Conservation (phyloP, 169 alveolate species). For the Plasmodium falciparum region DNA sequence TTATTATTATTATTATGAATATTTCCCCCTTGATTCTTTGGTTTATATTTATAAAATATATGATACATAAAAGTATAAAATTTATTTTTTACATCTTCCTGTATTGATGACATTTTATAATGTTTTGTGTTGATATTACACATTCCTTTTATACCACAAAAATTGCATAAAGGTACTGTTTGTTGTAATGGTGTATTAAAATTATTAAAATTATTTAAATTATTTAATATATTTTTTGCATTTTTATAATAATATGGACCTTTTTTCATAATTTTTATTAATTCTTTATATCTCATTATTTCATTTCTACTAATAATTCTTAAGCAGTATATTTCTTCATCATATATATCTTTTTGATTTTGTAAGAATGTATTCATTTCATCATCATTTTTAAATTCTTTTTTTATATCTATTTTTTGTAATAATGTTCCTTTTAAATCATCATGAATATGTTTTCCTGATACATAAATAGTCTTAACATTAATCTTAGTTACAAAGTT, state of each 20-base stretch:
- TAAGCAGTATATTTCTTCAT: slow-evolving; percentile 31
- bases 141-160: slow-evolving; percentile 43
- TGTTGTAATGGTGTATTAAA: slow-evolving; percentile 55
- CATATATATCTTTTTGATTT: slow-evolving; percentile 1
- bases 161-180: slow-evolving; percentile 55
- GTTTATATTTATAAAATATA: slow-evolving; percentile 9
- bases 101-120: slow-evolving; percentile 5
- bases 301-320: slow-evolving; percentile 51
- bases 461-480: slow-evolving; percentile 56
- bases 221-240: slow-evolving; percentile 42
- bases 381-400: background rate
- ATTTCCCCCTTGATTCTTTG: background rate
- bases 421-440: background rate
- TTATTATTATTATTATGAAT: background rate
- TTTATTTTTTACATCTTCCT: slow-evolving; percentile 8
- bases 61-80: slow-evolving; percentile 10
- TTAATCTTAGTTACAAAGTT: slow-evolving; percentile 69
- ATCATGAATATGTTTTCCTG: slow-evolving; percentile 7
- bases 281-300: slow-evolving; percentile 74
- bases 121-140: slow-evolving; percentile 49
- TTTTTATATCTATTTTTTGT: background rate
- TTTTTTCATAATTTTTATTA: slow-evolving; percentile 34
- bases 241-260: slow-evolving; percentile 65
- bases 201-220: slow-evolving; percentile 1
- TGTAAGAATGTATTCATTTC: background rate